Evolutionary conservation across 208 protist species (phyloP).

Genomic region (Angomonas ambiguus): DNA sequence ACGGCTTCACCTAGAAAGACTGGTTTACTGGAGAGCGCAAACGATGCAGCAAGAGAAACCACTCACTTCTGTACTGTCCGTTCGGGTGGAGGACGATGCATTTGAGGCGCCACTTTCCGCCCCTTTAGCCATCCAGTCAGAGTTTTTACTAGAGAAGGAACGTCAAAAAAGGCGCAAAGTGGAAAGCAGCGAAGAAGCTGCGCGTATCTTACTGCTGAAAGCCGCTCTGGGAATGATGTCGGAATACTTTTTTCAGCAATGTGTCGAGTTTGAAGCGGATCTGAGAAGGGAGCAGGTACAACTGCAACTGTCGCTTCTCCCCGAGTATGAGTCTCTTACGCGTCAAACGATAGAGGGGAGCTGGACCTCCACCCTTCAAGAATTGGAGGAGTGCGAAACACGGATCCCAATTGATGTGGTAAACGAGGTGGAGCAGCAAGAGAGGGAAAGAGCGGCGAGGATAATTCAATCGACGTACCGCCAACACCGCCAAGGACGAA

Average conservation of each 20-base stretch:
- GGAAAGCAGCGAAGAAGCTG: not conserved
- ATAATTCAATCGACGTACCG: not conserved
- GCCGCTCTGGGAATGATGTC: too few species aligned
- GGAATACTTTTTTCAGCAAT: too few species aligned
- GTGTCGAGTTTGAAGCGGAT: conserved; percentile 5
- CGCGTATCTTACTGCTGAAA: not conserved
- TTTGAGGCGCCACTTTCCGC: too few species aligned
- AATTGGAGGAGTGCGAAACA: not conserved
- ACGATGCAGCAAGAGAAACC: conserved; percentile 24
- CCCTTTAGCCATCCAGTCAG: too few species aligned
- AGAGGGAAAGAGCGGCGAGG: not conserved
- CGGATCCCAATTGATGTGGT: too few species aligned
- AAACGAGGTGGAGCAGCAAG: not conserved
- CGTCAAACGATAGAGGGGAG: not conserved
- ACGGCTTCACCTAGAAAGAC: conserved; percentile 71
- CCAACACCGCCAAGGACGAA: not conserved
- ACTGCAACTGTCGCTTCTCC: too few species aligned
- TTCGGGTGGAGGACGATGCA: too few species aligned
- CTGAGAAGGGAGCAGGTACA: not conserved
- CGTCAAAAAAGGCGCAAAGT: not conserved
- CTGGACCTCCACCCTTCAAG: not conserved
- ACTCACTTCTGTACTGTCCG: not conserved
- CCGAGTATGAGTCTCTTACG: too few species aligned
- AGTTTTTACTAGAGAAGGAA: not conserved
- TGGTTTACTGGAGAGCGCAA: conserved; percentile 66